Conservation (phyloP, 306 rosid genomes). For the Dalbergia cultrata region DNA sequence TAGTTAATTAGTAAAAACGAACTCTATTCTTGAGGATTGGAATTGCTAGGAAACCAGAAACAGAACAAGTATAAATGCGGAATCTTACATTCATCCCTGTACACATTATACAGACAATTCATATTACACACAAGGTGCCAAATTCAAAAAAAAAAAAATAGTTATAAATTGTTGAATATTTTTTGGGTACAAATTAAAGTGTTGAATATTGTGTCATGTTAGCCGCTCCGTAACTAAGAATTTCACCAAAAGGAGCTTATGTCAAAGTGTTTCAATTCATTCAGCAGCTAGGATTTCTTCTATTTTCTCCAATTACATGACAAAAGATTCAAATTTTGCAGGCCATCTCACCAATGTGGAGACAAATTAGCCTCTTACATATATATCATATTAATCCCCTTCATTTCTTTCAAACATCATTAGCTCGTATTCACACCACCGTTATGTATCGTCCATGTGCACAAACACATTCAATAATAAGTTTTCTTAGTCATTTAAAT, state of each 20-base stretch:
- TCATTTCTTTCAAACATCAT: constrained; percentile 45
- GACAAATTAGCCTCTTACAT: neutral
- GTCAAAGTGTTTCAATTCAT: neutral
- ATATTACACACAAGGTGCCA: no score
- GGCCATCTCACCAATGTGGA: neutral
- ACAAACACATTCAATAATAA: constrained; percentile 43
- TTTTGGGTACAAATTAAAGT: no score
- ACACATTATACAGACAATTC: no score
- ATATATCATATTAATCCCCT: neutral
- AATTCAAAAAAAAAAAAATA: no score
- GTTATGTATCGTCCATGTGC: constrained; percentile 55
- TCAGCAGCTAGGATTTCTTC: neutral
- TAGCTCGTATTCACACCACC: constrained; percentile 22
- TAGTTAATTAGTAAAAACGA: no score
- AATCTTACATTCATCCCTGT: no score
- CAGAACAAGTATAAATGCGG: no score
- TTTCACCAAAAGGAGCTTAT: neutral
- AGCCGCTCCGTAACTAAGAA: neutral
- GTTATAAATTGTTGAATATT: no score
- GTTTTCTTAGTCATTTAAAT: constrained; percentile 43
- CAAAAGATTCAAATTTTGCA: neutral
- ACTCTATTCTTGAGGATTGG: no score
- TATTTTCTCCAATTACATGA: constrained; percentile 6
- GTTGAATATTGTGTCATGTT: no score
- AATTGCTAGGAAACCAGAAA: no score